Conservation (phyloP, 2,329 filamentous ascomycete genomes). For the Colletotrichum magnum region DNA sequence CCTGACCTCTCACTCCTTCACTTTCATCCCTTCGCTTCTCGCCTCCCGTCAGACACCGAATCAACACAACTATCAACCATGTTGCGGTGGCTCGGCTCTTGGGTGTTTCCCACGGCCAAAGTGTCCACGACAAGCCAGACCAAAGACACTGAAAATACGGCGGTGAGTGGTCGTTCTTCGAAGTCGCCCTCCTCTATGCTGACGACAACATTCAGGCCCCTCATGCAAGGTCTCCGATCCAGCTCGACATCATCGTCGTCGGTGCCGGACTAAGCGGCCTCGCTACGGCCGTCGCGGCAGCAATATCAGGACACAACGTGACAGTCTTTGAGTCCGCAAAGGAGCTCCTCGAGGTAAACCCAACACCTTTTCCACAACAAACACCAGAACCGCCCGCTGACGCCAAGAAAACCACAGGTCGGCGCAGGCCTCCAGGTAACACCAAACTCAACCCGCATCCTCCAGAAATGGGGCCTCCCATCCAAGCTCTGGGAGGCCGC, state of each 20-base stretch:
- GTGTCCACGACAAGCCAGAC: background rate
- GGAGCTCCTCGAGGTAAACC: conserved; percentile 55
- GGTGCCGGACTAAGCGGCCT: conserved; percentile 61
- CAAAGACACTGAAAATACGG: conserved; percentile 1
- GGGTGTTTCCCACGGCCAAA: background rate
- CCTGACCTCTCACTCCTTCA: background rate
- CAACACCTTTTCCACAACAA: background rate
- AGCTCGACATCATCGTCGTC: conserved; percentile 56
- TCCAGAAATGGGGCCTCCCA: conserved; percentile 65
- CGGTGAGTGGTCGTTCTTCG: background rate
- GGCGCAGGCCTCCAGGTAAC: conserved; percentile 69
- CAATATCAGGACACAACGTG: conserved; percentile 55
- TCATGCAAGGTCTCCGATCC: conserved; percentile 22
- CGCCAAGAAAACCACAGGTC: conserved; percentile 50
- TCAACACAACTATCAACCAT: background rate
- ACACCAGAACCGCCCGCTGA: background rate
- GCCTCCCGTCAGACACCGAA: background rate
- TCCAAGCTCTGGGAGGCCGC: conserved; percentile 55
- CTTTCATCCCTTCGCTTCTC: background rate
- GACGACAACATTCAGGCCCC: conserved; percentile 6
- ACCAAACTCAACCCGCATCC: conserved; percentile 63
- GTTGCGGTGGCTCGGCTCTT: conserved; percentile 23
- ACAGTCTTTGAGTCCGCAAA: conserved; percentile 58
- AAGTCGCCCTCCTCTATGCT: background rate
- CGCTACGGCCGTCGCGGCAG: conserved; percentile 54